Evolutionary conservation across 139 green algal genomes (phyloP).

Genomic region (Micractinium conductrix): DNA sequence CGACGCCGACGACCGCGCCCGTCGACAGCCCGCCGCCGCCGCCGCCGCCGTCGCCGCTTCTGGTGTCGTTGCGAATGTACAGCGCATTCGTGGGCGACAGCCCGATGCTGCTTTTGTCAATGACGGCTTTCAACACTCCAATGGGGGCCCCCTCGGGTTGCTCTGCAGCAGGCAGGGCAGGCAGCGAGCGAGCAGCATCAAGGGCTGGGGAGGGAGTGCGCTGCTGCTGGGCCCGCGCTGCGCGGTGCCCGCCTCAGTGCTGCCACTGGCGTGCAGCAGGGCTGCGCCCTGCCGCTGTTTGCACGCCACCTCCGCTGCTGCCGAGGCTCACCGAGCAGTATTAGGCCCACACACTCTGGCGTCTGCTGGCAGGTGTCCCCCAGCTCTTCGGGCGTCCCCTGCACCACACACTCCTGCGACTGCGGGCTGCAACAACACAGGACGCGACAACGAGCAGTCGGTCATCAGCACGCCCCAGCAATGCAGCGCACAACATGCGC

Average conservation of each 20-base stretch:
- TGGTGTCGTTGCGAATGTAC: not conserved
- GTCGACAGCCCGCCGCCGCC: not conserved
- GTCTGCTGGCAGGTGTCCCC: not conserved
- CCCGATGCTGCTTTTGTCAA: not conserved
- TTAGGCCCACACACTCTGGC: not conserved
- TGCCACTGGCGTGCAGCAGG: too few species aligned
- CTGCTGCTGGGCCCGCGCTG: too few species aligned
- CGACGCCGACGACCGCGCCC: not conserved
- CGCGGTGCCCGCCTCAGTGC: too few species aligned
- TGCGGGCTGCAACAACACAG: not conserved
- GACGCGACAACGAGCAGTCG: not conserved
- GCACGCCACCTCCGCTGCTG: too few species aligned
- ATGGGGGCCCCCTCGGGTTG: not conserved
- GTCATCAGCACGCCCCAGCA: too few species aligned
- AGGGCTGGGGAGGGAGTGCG: too few species aligned
- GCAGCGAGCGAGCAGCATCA: not conserved
- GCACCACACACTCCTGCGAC: not conserved
- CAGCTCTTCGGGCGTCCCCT: not conserved
- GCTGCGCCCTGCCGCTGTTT: too few species aligned
- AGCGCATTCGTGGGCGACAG: not conserved
- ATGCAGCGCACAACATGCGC: too few species aligned
- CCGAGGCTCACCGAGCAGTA: too few species aligned
- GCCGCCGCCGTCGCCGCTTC: not conserved
- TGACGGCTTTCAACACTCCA: not conserved
- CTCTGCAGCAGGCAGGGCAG: not conserved